Evolutionary conservation across 805 yeast genomes (phyloP), one percentile per base, ranked within the genome.

Genomic region (Wickerhamiella allomyrinae): DNA sequence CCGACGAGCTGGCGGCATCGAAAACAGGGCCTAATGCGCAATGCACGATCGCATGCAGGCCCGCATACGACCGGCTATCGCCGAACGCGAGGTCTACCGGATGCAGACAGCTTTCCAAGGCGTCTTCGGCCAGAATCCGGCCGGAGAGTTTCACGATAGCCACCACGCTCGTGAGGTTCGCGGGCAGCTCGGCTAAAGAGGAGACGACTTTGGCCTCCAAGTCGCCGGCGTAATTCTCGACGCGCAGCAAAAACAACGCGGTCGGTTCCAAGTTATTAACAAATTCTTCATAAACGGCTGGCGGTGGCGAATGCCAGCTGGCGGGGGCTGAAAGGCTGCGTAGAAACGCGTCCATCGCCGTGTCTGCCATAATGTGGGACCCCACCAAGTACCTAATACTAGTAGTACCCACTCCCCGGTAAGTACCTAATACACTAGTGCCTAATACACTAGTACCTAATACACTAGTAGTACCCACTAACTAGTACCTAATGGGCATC

Each of bases 1-100:
- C 35, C 7, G 41, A 34, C 17, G 44, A 35, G 9, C 39, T 35
- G 3, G 25, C 37, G 11, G 71, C 65, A 35, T 81, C 83, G 53
- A 86, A 79, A 48, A 77, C 74, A 0, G 91, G 83, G 0, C 75
- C 67, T 19, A 85, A 63, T 1, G 86, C 93, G 29, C 71, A 60
- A 41, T 69, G 70, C 19, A 85, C 58, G 21, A 87, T 58, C 0
- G 74, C 63, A 49, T 76, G 67, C n/a, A 86, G 53, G 21, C 68
- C 65, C 38, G 45, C 41, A 25, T 41, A 47, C 31, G 31, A 27
- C 8, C 31, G 31, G 31, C 29, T 24, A n/a, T 27, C 31, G 17
- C 31, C 31, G 11, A 27, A 27, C 6, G 31, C 31, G 14, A 27
- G 31, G 14, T 27, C 31, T 17, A 27, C 31, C 5, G 31, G 13